Conservation (phyloP, 1,139 yeast genomes). For the Candida tropicalis region DNA sequence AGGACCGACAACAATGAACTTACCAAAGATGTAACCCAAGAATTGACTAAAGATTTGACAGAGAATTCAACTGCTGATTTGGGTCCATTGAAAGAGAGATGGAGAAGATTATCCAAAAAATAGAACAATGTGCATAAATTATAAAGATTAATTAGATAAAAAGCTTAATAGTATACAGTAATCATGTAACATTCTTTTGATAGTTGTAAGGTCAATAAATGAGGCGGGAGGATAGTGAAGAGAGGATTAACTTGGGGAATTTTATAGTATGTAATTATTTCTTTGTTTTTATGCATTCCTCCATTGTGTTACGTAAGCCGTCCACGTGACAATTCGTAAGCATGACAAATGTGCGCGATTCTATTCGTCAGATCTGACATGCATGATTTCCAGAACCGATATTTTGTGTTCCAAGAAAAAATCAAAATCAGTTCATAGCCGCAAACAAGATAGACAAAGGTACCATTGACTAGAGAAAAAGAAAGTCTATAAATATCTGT, state of each 20-base stretch:
- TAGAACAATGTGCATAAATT: neutral
- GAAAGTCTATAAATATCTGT: constrained; percentile 1
- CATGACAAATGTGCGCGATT: constrained; percentile 14
- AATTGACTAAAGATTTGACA: constrained; percentile 10
- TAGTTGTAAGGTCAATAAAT: neutral
- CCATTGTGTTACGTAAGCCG: neutral
- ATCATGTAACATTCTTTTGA: neutral
- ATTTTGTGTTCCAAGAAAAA: neutral
- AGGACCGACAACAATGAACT: constrained; percentile 1
- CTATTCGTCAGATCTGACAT: constrained; percentile 12
- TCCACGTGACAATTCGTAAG: constrained; percentile 11
- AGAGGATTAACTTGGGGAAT: no score
- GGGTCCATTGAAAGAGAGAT: constrained; percentile 18
- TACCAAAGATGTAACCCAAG: constrained; percentile 6
- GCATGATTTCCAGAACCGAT: neutral
- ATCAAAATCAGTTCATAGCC: constrained; percentile 1
- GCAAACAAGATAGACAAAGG: neutral
- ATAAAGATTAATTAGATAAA: neutral
- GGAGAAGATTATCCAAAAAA: constrained; percentile 12
- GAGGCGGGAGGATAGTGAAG: neutral
- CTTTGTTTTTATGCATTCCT: no score
- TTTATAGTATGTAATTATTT: no score
- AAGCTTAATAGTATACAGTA: neutral
- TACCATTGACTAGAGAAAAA: neutral
- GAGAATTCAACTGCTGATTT: constrained; percentile 15